Conservation (phyloP, 2,329 filamentous ascomycete species). For the Tolypocladium guangdongense region DNA sequence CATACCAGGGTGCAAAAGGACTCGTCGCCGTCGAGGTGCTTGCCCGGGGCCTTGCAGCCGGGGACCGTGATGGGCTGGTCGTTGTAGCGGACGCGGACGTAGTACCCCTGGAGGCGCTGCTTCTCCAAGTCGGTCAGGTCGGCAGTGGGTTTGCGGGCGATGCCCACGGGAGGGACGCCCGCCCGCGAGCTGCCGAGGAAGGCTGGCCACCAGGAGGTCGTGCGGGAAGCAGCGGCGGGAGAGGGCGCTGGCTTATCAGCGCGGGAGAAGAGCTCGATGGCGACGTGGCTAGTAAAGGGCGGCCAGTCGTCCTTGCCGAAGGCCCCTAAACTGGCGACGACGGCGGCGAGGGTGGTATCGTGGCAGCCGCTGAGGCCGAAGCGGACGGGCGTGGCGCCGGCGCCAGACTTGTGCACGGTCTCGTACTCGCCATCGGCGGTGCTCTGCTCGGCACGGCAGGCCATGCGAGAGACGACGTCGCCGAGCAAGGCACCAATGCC, state of each 20-base stretch:
- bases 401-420: conserved; percentile 18
- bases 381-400: conserved; percentile 39
- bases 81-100: conserved; percentile 85
- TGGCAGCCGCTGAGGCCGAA: conserved; percentile 81
- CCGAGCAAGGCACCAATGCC: conserved; percentile 80
- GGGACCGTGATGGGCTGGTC: conserved; percentile 73
- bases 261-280: conserved; percentile 75
- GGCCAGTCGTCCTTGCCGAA: conserved; percentile 71
- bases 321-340: conserved; percentile 68
- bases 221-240: conserved; percentile 1
- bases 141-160: conserved; percentile 48
- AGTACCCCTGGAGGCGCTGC: conserved; percentile 60
- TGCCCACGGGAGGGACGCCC: conserved; percentile 28
- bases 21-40: conserved; percentile 77
- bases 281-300: conserved; percentile 85
- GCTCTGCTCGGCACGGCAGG: conserved; percentile 47
- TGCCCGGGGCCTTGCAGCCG: conserved; percentile 64
- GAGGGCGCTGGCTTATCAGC: not conserved
- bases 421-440: conserved; percentile 44
- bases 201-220: conserved; percentile 13
- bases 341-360: conserved; percentile 80
- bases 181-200: conserved; percentile 12
- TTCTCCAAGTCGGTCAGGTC: conserved; percentile 48
- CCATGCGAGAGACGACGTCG: conserved; percentile 70
- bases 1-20: conserved; percentile 80